Evolutionary conservation across 1,284 basidiomycete genomes (phyloP).

Genomic region (Trametes hirsuta): DNA sequence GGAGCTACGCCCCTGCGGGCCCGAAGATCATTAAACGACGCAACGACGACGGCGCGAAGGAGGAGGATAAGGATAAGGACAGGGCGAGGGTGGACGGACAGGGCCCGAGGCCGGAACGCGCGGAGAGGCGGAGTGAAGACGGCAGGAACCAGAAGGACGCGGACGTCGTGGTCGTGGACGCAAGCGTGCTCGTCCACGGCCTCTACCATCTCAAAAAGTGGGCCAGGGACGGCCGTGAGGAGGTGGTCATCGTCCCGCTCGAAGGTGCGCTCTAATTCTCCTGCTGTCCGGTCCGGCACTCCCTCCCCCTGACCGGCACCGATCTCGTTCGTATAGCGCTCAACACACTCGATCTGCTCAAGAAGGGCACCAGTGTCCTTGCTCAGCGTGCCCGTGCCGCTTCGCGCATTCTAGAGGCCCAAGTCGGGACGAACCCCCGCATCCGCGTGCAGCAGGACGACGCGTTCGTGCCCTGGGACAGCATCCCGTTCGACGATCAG

Average conservation of each 20-base stretch:
- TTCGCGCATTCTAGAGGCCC: conserved; percentile 80
- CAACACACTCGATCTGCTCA: conserved; percentile 91
- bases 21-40: conserved; percentile 30
- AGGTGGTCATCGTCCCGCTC: conserved; percentile 81
- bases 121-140: conserved; percentile 39
- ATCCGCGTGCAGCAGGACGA: conserved; percentile 79
- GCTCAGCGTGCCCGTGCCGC: conserved; percentile 83
- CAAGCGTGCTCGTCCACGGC: conserved; percentile 85
- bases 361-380: conserved; percentile 82
- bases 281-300: neutral
- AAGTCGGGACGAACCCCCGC: conserved; percentile 78
- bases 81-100: conserved; percentile 17
- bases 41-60: conserved; percentile 20
- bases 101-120: conserved; percentile 26
- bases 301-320: neutral
- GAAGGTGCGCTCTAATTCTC: conserved; percentile 64
- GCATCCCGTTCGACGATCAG: conserved; percentile 51
- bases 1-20: conserved; percentile 11
- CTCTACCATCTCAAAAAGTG: conserved; percentile 81
- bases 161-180: conserved; percentile 81
- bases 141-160: conserved; percentile 57
- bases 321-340: conserved; percentile 55
- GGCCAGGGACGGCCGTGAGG: conserved; percentile 71
- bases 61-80: neutral
- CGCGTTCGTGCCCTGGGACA: conserved; percentile 79